These are phyloP conservation scores for Candida sithepensis DNA, from an alignment of 805 yeast species.

Conservation along the genomic window DNA sequence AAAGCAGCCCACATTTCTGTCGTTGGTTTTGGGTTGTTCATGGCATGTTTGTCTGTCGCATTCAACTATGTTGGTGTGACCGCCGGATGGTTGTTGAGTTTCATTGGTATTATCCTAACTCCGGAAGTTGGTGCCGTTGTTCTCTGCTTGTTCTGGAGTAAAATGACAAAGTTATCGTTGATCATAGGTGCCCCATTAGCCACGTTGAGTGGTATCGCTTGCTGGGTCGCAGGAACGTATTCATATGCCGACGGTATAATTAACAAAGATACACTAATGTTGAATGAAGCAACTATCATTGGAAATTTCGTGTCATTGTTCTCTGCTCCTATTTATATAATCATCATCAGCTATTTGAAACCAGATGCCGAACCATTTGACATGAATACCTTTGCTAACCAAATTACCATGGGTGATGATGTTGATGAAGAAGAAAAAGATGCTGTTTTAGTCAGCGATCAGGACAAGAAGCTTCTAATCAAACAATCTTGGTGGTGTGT, in stretches of 20 bases:
- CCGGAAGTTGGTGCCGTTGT: conserved; percentile 35
- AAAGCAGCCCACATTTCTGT: conserved; percentile 33
- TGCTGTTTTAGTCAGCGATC: conserved; percentile 22
- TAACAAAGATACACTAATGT: conserved; percentile 24
- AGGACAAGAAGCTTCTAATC: conserved; percentile 24
- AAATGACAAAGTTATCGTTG: conserved; percentile 24
- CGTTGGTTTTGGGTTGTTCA: conserved; percentile 39
- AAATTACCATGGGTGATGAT: conserved; percentile 33
- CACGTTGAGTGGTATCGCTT: conserved; percentile 50
- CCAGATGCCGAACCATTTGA: conserved; percentile 32
- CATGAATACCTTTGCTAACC: conserved; percentile 14
- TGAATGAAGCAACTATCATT: conserved; percentile 23
- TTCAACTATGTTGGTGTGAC: conserved; percentile 30
- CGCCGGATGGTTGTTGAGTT: neutral
- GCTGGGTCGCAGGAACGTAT: conserved; percentile 35
- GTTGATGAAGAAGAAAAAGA: conserved; percentile 31
- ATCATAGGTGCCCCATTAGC: conserved; percentile 46
- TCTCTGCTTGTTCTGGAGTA: conserved; percentile 35
- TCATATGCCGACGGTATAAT: conserved; percentile 23
- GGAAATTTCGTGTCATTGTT: conserved; percentile 29
- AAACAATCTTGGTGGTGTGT: conserved; percentile 39
- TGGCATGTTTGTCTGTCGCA: conserved; percentile 35
- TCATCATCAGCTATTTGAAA: conserved; percentile 26
- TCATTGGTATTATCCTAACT: conserved; percentile 27
- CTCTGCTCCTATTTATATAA: conserved; percentile 26